These are phyloP conservation scores for Trypanosoma boissoni DNA, from an alignment of 208 protist genomes.

Conservation along the genomic window DNA sequence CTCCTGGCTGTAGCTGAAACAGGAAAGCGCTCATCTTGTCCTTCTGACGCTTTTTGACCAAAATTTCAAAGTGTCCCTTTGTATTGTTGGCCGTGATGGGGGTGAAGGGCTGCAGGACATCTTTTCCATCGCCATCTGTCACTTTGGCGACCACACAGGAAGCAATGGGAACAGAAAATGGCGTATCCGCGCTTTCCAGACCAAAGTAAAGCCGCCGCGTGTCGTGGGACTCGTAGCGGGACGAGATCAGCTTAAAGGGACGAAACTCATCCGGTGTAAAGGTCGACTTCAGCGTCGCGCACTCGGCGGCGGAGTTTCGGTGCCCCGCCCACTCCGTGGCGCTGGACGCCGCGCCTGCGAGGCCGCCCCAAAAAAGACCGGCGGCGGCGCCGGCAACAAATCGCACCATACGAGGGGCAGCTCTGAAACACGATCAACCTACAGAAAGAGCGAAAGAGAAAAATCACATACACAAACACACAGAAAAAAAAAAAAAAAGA, in stretches of 20 bases:
- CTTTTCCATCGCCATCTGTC: constrained; percentile 67
- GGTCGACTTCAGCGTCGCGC: constrained; percentile 42
- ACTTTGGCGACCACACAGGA: constrained; percentile 75
- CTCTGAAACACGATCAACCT: too few species aligned
- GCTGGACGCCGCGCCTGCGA: constrained; percentile 32
- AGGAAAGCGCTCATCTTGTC: constrained; percentile 90
- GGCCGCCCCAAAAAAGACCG: constrained; percentile 30
- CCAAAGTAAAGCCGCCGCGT: constrained; percentile 83
- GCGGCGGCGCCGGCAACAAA: constrained; percentile 41
- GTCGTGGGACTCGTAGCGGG: constrained; percentile 84
- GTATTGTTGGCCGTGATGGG: constrained; percentile 72
- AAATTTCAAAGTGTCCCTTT: constrained; percentile 82
- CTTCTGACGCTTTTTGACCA: constrained; percentile 88
- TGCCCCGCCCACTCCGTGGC: constrained; percentile 17
- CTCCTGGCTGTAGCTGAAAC: constrained; percentile 87
- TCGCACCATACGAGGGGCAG: constrained; percentile 28
- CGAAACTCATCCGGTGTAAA: constrained; percentile 74
- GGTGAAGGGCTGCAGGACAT: constrained; percentile 84
- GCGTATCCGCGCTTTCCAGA: constrained; percentile 59
- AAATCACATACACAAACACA: too few species aligned
- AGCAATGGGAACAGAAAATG: constrained; percentile 62
- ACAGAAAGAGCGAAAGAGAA: too few species aligned
- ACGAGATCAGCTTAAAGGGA: constrained; percentile 77
- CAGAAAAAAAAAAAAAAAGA: too few species aligned
- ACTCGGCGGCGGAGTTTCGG: constrained; percentile 25